Evolutionary conservation across 2,329 filamentous ascomycete species (phyloP), one percentile per base, ranked within the genome.

Genomic region (Teratosphaeria nubilosa): DNA sequence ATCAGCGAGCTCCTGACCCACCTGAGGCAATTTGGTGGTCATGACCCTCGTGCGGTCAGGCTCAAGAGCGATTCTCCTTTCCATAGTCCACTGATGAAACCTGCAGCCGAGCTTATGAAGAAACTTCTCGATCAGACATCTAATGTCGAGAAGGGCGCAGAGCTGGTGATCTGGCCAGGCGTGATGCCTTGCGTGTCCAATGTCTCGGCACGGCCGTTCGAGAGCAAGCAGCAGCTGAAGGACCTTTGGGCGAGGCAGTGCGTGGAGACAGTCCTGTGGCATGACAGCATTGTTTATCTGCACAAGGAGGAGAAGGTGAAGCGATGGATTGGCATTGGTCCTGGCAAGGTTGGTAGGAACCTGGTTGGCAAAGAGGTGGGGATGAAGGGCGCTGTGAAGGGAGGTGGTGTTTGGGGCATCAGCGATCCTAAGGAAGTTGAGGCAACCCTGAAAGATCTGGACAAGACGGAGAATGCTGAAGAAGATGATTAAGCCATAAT

Each of bases 321-420:
- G 66, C 80, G 91, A 58, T 96, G 92, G 87, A 82, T 97, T 54
- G 92, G 92, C 51, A 90, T 97, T 62, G 92, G 92, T 0, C 92
- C 92, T 0, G 92, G 92, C 5, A 95, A 95, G 72, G 92, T 97
- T 1, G 92, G 92, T 0, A 81, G 91, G 58, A 96, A 96, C 71
- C 78, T 97, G 7, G 91, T 97, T 1, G 91, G 91, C 13, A 96
- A 96, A 74, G 92, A 96, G 74, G 91, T 96, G 2, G 91, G 91
- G 10, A 91, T 94, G 84, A 83, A 86, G 67, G 89, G 94, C 57
- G 77, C 82, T 16, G 83, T 92, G 54, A 95, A 92, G 70, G 91
- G 91, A 1, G 91, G 91, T 54, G 92, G 92, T 1, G 91, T 96
- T 0, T 96, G 91, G 91, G 91, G 87, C 3, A 88, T 96, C 56